These are phyloP conservation scores for Hypocrella siamensis DNA, from an alignment of 2,329 filamentous ascomycete species.

Conservation along the genomic window DNA sequence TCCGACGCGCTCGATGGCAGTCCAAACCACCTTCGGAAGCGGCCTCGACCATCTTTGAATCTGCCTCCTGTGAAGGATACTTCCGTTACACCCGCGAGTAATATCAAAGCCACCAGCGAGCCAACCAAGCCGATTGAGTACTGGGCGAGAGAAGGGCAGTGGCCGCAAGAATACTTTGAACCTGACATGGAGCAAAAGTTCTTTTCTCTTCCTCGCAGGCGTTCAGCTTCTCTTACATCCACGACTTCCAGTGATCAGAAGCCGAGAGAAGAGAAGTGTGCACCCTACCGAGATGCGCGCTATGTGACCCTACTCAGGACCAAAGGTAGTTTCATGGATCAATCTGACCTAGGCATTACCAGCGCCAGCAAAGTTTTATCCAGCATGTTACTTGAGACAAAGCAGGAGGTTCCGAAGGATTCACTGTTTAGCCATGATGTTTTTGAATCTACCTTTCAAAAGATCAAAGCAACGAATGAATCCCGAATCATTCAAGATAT, in stretches of 20 bases:
- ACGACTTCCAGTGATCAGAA: conserved; percentile 21
- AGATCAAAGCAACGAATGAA: conserved; percentile 15
- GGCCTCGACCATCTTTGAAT: conserved; percentile 1
- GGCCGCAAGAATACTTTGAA: conserved; percentile 3
- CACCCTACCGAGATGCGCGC: conserved; percentile 17
- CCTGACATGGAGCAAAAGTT: conserved; percentile 2
- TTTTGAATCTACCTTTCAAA: conserved; percentile 18
- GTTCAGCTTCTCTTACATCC: conserved; percentile 4
- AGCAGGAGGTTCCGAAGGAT: conserved; percentile 15
- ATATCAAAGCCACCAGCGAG: not conserved
- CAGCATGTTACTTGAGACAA: conserved; percentile 12
- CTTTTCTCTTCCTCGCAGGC: conserved; percentile 1
- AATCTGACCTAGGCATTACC: conserved; percentile 15
- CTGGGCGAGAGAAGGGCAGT: conserved; percentile 5
- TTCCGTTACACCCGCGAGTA: not conserved
- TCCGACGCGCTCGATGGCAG: not conserved
- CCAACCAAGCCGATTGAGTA: conserved; percentile 1
- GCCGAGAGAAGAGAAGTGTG: conserved; percentile 21
- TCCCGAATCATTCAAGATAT: conserved; percentile 22
- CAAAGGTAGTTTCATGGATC: conserved; percentile 23
- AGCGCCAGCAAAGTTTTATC: conserved; percentile 15
- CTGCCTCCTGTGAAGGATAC: not conserved
- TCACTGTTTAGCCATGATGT: conserved; percentile 21
- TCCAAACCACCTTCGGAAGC: conserved; percentile 1
- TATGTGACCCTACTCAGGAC: conserved; percentile 21